These are phyloP conservation scores for Aureoboletus auriporus DNA, from an alignment of 768 basidiomycete species.

Conservation along the genomic window DNA sequence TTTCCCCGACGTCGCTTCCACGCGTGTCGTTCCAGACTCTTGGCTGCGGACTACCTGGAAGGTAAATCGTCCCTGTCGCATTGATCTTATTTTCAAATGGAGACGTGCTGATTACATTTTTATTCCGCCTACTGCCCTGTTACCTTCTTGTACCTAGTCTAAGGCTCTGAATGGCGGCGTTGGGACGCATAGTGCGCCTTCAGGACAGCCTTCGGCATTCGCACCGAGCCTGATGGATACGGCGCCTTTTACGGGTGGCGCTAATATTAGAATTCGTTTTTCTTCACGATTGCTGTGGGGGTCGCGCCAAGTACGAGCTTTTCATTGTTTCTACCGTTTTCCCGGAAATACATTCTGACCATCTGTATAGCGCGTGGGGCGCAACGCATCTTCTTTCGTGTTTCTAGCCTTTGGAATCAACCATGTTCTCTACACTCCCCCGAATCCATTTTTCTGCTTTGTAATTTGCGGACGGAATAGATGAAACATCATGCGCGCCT, in stretches of 20 bases:
- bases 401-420: neutral
- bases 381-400: neutral
- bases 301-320: constrained; percentile 18
- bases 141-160: constrained; percentile 5
- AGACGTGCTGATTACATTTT: constrained; percentile 9
- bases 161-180: neutral
- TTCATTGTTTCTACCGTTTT: constrained; percentile 1
- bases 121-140: constrained; percentile 6
- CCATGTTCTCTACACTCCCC: neutral
- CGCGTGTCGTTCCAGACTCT: constrained; percentile 35
- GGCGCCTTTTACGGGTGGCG: constrained; percentile 1
- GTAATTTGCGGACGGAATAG: too few species aligned
- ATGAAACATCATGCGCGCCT: too few species aligned
- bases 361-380: neutral
- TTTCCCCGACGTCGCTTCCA: constrained; percentile 1
- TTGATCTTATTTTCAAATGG: constrained; percentile 16
- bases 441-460: neutral
- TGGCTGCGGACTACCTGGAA: constrained; percentile 67
- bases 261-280: constrained; percentile 4
- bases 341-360: constrained; percentile 2
- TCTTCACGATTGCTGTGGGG: neutral
- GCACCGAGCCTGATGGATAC: neutral
- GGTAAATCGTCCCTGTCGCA: constrained; percentile 32
- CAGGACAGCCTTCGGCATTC: neutral
- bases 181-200: neutral